A percentile compares a stretch with the other conserved stretches of the same genome.
These are phyloP conservation scores for Persicaria maculosa DNA, from an alignment of 148 eudicot genomes.

Conservation along the genomic window DNA sequence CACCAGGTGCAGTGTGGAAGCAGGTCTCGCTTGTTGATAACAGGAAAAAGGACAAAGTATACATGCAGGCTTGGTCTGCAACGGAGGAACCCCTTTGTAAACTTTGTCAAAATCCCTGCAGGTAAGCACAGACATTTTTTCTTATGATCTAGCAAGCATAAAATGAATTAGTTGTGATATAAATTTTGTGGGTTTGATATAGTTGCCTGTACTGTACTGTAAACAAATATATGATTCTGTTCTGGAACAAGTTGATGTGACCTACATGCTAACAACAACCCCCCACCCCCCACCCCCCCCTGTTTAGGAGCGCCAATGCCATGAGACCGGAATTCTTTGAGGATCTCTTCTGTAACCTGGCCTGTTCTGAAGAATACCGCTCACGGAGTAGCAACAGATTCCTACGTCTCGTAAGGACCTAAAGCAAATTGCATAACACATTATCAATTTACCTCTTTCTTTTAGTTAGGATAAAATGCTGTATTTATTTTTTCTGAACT, in stretches of 20 bases:
- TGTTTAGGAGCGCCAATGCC: conserved; percentile 53
- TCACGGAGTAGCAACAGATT: conserved; percentile 69
- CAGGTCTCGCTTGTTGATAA: conserved; percentile 44
- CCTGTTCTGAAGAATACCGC: conserved; percentile 74
- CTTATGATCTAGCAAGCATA: background rate
- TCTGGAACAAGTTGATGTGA: background rate
- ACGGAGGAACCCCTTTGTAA: conserved; percentile 84
- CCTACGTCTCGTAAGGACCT: conserved; percentile 64
- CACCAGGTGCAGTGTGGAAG: conserved; percentile 60
- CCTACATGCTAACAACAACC: background rate
- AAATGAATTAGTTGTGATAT: background rate
- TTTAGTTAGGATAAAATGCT: background rate
- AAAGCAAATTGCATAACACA: background rate
- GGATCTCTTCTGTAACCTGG: conserved; percentile 76
- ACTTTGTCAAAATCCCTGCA: conserved; percentile 80
- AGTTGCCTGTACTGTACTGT: background rate
- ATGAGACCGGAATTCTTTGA: conserved; percentile 68
- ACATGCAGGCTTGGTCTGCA: conserved; percentile 64
- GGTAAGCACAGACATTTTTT: conserved; percentile 25
- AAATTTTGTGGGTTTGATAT: background rate
- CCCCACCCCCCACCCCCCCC: background rate
- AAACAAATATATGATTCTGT: background rate
- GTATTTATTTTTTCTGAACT: background rate
- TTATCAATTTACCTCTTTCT: conserved; percentile 4
- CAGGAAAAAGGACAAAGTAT: conserved; percentile 45